A percentile compares a stretch with the other conserved stretches of the same genome.
phyloP scores from a whole-genome alignment of 208 protist species.

The Leishmania amazonensis region DNA sequence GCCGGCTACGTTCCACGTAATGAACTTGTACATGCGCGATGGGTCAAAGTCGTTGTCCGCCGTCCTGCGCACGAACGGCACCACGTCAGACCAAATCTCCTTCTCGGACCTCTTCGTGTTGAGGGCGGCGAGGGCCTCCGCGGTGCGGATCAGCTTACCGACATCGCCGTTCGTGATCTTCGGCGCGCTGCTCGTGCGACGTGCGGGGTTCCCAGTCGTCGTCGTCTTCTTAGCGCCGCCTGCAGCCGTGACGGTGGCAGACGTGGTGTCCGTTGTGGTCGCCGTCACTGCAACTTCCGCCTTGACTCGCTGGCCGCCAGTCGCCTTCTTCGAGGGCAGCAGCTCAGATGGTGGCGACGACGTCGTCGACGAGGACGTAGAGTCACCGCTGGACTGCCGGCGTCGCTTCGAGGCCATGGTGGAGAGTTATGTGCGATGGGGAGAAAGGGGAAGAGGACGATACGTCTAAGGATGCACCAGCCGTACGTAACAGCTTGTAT shows the following conservation, averaged over 20 bases:
- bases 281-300: neutral
- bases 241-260: neutral
- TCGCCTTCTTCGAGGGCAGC: neutral
- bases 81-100: conserved; percentile 61
- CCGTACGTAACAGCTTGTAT: neutral
- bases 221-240: neutral
- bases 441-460: neutral
- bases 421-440: neutral
- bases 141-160: conserved; percentile 32
- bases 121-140: conserved; percentile 37
- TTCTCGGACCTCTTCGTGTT: conserved; percentile 56
- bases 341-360: neutral
- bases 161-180: conserved; percentile 40
- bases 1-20: conserved; percentile 94
- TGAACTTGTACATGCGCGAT: conserved; percentile 79
- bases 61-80: conserved; percentile 64
- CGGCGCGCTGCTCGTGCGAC: conserved; percentile 1
- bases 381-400: neutral
- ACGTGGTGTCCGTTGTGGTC: neutral
- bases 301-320: too few relatives aligned
- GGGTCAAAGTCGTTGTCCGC: conserved; percentile 59
- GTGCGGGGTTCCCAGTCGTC: neutral
- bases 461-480: neutral
- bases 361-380: neutral
- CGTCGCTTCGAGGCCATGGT: conserved; percentile 7